Conservation (phyloP, 768 basidiomycete species). For the Daedaleopsis nitida region DNA sequence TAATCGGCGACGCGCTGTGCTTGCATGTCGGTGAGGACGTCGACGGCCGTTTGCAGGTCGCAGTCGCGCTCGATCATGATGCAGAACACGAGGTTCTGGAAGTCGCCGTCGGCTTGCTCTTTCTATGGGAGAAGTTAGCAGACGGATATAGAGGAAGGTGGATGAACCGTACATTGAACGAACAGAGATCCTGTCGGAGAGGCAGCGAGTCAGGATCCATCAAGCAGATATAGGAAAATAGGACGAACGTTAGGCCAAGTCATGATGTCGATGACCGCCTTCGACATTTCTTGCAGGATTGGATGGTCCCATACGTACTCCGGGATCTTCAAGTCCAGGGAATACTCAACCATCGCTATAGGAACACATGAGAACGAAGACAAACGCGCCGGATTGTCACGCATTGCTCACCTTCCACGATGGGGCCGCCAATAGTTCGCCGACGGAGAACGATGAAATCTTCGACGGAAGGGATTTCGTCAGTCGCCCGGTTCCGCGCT, state of each 20-base stretch:
- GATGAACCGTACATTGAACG: constrained; percentile 18
- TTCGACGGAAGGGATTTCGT: constrained; percentile 39
- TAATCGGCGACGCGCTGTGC: constrained; percentile 38
- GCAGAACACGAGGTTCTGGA: constrained; percentile 43
- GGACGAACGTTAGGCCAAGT: constrained; percentile 42
- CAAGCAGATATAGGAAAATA: constrained; percentile 17
- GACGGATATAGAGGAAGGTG: background rate
- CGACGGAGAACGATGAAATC: constrained; percentile 42
- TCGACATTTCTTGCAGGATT: constrained; percentile 38
- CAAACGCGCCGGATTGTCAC: background rate
- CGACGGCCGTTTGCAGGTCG: constrained; percentile 37
- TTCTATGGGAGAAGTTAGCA: constrained; percentile 29
- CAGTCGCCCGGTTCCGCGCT: constrained; percentile 36
- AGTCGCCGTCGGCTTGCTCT: constrained; percentile 42
- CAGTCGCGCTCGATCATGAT: constrained; percentile 38
- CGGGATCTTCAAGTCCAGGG: constrained; percentile 39
- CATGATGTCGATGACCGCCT: constrained; percentile 44
- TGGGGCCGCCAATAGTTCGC: constrained; percentile 38
- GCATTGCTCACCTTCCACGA: constrained; percentile 39
- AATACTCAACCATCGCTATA: constrained; percentile 39
- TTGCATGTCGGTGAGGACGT: constrained; percentile 41
- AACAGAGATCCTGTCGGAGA: constrained; percentile 28
- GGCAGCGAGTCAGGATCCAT: constrained; percentile 24
- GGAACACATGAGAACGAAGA: constrained; percentile 8
- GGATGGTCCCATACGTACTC: constrained; percentile 38